These are phyloP conservation scores for Tulasnella sp. DNA, from an alignment of 768 basidiomycete genomes.

Conservation along the genomic window DNA sequence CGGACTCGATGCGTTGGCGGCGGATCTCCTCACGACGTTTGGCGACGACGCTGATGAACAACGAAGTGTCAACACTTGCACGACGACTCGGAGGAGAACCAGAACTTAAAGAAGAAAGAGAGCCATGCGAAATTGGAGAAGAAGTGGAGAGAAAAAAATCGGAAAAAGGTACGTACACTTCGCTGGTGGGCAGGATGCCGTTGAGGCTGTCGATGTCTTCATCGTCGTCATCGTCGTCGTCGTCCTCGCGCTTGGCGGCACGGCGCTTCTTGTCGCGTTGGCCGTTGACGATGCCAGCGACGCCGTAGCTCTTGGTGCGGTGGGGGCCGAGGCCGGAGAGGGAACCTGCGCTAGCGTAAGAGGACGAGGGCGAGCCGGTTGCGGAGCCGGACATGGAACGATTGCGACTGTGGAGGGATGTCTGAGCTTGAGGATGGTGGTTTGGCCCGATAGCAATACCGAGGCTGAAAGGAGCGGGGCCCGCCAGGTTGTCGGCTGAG, in stretches of 20 bases:
- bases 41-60: slow-evolving; percentile 15
- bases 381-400: slow-evolving; percentile 14
- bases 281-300: slow-evolving; percentile 11
- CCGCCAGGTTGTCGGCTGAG: slow-evolving; percentile 14
- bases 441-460: slow-evolving; percentile 7
- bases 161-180: slow-evolving; percentile 33
- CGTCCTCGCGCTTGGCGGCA: not conserved
- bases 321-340: slow-evolving; percentile 8
- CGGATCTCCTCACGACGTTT: slow-evolving; percentile 78
- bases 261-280: slow-evolving; percentile 10
- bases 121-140: not conserved
- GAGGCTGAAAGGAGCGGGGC: slow-evolving; percentile 9
- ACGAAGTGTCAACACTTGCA: slow-evolving; percentile 9
- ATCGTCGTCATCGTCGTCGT: slow-evolving; percentile 28
- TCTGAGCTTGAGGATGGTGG: slow-evolving; percentile 4
- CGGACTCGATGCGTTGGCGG: slow-evolving; percentile 86
- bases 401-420: not conserved
- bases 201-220: slow-evolving; percentile 58
- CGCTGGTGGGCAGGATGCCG: slow-evolving; percentile 35
- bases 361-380: slow-evolving; percentile 14
- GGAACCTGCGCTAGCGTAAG: slow-evolving; percentile 5
- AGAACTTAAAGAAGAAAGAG: not conserved
- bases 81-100: slow-evolving; percentile 6
- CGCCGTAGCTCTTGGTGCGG: slow-evolving; percentile 14
- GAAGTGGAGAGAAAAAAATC: not conserved